phyloP scores from a whole-genome alignment of 208 protist genomes.

The Wallacemonas sp. region DNA sequence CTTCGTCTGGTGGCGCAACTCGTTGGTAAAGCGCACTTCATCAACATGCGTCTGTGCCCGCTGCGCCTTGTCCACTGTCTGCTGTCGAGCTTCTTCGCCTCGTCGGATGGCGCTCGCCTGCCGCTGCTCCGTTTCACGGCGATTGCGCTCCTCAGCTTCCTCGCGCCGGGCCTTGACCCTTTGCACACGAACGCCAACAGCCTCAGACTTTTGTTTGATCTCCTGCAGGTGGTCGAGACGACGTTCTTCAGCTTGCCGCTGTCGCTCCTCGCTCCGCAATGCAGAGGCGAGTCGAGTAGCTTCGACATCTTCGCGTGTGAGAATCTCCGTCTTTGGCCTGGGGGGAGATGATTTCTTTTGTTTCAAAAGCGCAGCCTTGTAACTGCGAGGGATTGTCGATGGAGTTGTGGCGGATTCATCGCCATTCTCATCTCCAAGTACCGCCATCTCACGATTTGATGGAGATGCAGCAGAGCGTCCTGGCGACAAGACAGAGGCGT shows the following conservation, averaged over 20 bases:
- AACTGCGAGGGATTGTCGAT: slow-evolving; percentile 14
- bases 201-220: slow-evolving; percentile 63
- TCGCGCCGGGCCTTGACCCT: slow-evolving; percentile 65
- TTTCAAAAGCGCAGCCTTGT: slow-evolving; percentile 19
- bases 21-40: slow-evolving; percentile 76
- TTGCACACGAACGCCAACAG: slow-evolving; percentile 44
- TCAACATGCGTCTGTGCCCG: slow-evolving; percentile 66
- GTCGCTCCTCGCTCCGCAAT: slow-evolving; percentile 77
- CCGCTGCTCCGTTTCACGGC: slow-evolving; percentile 57
- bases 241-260: slow-evolving; percentile 81
- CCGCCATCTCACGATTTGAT: slow-evolving; percentile 25
- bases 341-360: slow-evolving; percentile 1
- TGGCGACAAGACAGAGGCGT: slow-evolving; percentile 16
- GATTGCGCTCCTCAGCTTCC: slow-evolving; percentile 57
- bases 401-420: slow-evolving; percentile 11
- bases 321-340: not conserved
- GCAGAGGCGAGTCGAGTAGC: slow-evolving; percentile 65
- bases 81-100: slow-evolving; percentile 62
- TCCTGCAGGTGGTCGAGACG: slow-evolving; percentile 69
- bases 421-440: slow-evolving; percentile 10
- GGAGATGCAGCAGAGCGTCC: slow-evolving; percentile 16
- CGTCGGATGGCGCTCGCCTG: slow-evolving; percentile 66
- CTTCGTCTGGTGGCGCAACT: slow-evolving; percentile 72
- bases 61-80: slow-evolving; percentile 66
- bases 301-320: slow-evolving; percentile 60